Evolutionary conservation across 2,329 filamentous ascomycete genomes (phyloP).

Genomic region (Ophiostoma australiae): DNA sequence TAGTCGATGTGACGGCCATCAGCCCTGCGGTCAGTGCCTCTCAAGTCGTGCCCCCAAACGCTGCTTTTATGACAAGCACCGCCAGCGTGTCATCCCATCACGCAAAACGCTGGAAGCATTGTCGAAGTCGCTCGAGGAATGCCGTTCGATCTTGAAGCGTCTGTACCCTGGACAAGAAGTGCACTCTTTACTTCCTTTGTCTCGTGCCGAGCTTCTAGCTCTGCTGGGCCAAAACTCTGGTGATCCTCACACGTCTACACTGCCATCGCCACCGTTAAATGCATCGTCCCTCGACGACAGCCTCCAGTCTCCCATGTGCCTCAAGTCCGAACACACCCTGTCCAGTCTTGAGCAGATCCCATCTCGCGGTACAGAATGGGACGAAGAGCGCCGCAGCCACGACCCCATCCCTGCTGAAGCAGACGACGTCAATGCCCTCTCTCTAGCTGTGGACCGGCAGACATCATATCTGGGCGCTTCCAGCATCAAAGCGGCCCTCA

Average conservation of each 20-base stretch:
- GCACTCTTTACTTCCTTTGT: neutral
- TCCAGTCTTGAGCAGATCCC: slow-evolving; percentile 56
- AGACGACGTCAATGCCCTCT: slow-evolving; percentile 67
- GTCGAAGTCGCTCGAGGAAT: slow-evolving; percentile 54
- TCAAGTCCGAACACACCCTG: neutral
- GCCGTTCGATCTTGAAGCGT: neutral
- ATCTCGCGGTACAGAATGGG: slow-evolving; percentile 58
- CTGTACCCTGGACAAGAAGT: neutral
- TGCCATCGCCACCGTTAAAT: neutral
- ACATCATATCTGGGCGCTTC: slow-evolving; percentile 66
- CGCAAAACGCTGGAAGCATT: slow-evolving; percentile 65
- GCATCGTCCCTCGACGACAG: neutral
- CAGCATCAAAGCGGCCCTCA: slow-evolving; percentile 67
- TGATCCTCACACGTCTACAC: neutral
- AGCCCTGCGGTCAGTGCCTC: slow-evolving; percentile 76
- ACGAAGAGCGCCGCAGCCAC: slow-evolving; percentile 48
- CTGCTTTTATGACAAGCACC: slow-evolving; percentile 76
- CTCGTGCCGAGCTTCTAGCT: neutral
- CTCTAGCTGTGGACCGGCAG: slow-evolving; percentile 55
- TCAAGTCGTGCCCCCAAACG: slow-evolving; percentile 75
- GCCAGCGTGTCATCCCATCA: slow-evolving; percentile 70
- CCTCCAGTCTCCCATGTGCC: neutral
- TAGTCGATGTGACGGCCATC: slow-evolving; percentile 70
- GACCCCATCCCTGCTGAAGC: slow-evolving; percentile 30
- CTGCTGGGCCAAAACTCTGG: neutral